Percentiles rank a stretch among this genome's conserved stretches.
Conservation (phyloP, 768 basidiomycete genomes). For the Nevesoporus exiguus region DNA sequence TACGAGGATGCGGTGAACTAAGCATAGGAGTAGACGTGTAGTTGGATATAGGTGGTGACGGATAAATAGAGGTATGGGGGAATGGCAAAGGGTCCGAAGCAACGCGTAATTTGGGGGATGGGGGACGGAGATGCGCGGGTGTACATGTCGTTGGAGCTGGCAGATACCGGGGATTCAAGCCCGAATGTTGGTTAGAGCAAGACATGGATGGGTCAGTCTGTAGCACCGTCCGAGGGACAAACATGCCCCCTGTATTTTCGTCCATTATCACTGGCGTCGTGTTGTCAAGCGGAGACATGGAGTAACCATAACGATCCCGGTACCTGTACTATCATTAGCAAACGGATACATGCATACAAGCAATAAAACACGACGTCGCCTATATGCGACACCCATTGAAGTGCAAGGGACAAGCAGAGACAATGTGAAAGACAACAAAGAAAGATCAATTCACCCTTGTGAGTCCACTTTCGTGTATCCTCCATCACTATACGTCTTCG, state of each 20-base stretch:
- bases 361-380: constrained; percentile 11
- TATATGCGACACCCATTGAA: constrained; percentile 10
- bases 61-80: constrained; percentile 19
- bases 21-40: constrained; percentile 18
- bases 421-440: neutral
- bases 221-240: constrained; percentile 24
- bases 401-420: neutral
- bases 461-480: constrained; percentile 23
- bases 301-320: constrained; percentile 27
- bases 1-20: constrained; percentile 18
- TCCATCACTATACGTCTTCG: constrained; percentile 22
- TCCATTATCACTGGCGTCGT: constrained; percentile 36
- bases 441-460: constrained; percentile 26
- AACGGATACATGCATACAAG: constrained; percentile 9
- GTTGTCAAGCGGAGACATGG: constrained; percentile 28
- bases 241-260: constrained; percentile 21
- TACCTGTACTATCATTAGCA: constrained; percentile 25
- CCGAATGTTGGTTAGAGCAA: constrained; percentile 5
- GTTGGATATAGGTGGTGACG: constrained; percentile 28
- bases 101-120: constrained; percentile 27
- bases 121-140: constrained; percentile 27
- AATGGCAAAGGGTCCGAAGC: constrained; percentile 21
- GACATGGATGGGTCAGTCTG: constrained; percentile 13
- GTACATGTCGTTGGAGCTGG: constrained; percentile 15
- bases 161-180: constrained; percentile 2